Evolutionary conservation across 2,329 filamentous ascomycete species (phyloP), one percentile per base, ranked within the genome.

Genomic region (Achaetomium macrosporum): DNA sequence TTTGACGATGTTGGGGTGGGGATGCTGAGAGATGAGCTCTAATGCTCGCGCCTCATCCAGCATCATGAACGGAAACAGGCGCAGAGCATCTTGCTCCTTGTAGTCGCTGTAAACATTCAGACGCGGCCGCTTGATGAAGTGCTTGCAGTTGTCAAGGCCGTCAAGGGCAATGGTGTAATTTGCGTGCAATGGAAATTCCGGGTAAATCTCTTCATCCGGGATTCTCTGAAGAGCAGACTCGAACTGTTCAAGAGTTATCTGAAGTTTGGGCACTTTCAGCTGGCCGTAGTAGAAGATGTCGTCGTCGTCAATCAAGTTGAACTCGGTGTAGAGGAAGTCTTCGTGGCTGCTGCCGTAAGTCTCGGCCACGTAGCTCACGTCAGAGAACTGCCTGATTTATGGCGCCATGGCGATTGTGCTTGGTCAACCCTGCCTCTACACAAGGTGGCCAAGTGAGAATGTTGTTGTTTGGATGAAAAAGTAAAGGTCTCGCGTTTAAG

Each of bases 221-320:
- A 46, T 25, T n/a, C 31, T 31, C 12, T 46, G 15, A 3, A 36
- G 12, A 16, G 43, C 43, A 20, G 43, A 10, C 6, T n/a, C 20
- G 43, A 36, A 46, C 19, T 46, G 43, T n/a, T 37, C 43, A n/a
- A 37, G 33, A n/a, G 5, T 46, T 30, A 46, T 46, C 17, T 46
- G 25, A 7, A 37, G 43, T 13, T 46, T 46, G 6, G 12, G 16
- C 10, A 36, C 17, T 17, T 33, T 46, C 11, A 46, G 31, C 12
- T 46, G 43, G 31, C 43, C 43, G 11, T 36, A 37, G 31, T 36
- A 46, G 9, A 46, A 19, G 4, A 36, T 30, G 12, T 46, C 43
- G 17, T 46, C 31, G 7, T 36, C 42, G 29, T 45, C 31, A 15
- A 46, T 46, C 11, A 20, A 10, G 6, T 20, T 19, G 30, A 46